Evolutionary conservation across 352 stramenopile species (phyloP).

Genomic region (Pythium utonaiense): DNA sequence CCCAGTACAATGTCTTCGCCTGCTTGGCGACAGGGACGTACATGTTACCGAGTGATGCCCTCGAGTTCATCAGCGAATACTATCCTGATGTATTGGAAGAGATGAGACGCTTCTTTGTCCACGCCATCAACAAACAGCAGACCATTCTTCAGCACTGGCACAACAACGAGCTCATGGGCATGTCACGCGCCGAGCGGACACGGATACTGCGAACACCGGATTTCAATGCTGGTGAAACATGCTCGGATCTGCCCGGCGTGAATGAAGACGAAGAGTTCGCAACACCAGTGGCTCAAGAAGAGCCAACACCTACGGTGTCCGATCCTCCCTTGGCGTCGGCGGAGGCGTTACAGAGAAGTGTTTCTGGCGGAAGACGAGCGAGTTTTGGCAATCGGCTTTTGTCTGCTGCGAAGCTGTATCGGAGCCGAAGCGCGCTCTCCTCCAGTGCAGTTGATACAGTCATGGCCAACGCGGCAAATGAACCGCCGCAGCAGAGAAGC

Average conservation of each 20-base stretch:
- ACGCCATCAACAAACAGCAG: constrained; percentile 76
- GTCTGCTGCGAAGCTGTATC: neutral
- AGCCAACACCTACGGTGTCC: neutral
- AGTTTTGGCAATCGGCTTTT: neutral
- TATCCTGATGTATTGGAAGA: constrained; percentile 67
- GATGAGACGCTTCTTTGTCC: constrained; percentile 61
- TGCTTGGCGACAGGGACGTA: constrained; percentile 59
- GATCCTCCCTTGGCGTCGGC: neutral
- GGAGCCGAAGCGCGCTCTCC: neutral
- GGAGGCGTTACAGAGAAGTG: neutral
- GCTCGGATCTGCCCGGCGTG: constrained; percentile 10
- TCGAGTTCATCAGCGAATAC: constrained; percentile 45
- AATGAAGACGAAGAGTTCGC: constrained; percentile 1
- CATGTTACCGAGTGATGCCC: constrained; percentile 51
- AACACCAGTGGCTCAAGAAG: neutral
- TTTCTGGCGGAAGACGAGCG: neutral
- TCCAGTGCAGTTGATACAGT: too few relatives aligned
- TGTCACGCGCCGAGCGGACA: constrained; percentile 42
- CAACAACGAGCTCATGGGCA: constrained; percentile 64
- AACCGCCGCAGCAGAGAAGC: neutral
- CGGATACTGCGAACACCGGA: constrained; percentile 26
- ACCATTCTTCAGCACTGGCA: constrained; percentile 67
- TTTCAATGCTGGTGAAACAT: neutral
- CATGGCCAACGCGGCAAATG: neutral
- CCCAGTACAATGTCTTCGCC: constrained; percentile 70